phyloP scores from a whole-genome alignment of 768 basidiomycete genomes.

The Mycena amicta region DNA sequence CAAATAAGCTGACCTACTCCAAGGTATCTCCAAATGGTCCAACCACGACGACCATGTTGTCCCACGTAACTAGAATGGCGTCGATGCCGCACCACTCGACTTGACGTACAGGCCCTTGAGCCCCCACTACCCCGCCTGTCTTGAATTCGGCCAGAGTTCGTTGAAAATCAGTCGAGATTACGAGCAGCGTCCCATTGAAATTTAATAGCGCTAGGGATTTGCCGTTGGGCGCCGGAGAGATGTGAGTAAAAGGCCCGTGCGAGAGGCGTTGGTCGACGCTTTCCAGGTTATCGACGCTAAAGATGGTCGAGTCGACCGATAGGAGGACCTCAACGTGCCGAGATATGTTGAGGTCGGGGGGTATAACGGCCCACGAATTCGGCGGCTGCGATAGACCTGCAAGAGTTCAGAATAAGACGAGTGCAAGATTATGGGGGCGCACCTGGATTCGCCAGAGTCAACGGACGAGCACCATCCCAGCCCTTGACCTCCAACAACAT shows the following conservation, averaged over 20 bases:
- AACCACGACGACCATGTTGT: slow-evolving; percentile 75
- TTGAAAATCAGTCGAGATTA: slow-evolving; percentile 94
- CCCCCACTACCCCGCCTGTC: slow-evolving; percentile 55
- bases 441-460: slow-evolving; percentile 78
- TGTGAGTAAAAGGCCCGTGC: slow-evolving; percentile 85
- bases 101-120: slow-evolving; percentile 62
- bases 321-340: slow-evolving; percentile 89
- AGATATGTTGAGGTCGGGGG: slow-evolving; percentile 86
- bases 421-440: slow-evolving; percentile 27
- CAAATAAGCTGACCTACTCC: slow-evolving; percentile 53
- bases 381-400: slow-evolving; percentile 79
- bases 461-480: slow-evolving; percentile 79
- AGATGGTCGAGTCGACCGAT: slow-evolving; percentile 77
- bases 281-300: slow-evolving; percentile 88
- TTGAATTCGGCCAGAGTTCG: slow-evolving; percentile 88
- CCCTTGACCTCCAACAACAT: slow-evolving; percentile 84
- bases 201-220: slow-evolving; percentile 88
- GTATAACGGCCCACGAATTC: slow-evolving; percentile 84
- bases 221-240: slow-evolving; percentile 92
- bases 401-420: slow-evolving; percentile 1
- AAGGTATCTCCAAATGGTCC: slow-evolving; percentile 90
- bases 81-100: slow-evolving; percentile 98
- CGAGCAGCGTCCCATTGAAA: slow-evolving; percentile 75
- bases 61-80: slow-evolving; percentile 88
- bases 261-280: slow-evolving; percentile 84